Percentiles rank a stretch among this genome's conserved stretches.
Evolutionary conservation across 768 basidiomycete genomes (phyloP).

Genomic region (Kwoniella shandongensis): DNA sequence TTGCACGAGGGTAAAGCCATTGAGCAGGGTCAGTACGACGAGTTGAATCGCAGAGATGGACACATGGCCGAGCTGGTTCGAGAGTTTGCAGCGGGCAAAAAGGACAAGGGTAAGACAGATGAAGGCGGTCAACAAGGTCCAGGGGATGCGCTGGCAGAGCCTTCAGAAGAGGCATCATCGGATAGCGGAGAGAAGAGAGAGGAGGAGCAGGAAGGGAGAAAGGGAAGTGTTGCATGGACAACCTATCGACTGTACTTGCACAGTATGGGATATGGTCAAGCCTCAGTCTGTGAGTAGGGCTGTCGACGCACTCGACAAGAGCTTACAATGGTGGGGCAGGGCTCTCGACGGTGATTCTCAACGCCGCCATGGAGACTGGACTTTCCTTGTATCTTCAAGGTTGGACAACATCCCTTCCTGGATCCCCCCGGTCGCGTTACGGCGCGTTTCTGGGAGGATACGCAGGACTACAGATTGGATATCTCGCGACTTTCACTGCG

Average conservation of each 20-base stretch:
- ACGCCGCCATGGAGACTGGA: conserved; percentile 4
- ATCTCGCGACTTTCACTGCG: conserved; percentile 7
- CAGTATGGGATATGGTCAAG: conserved; percentile 15
- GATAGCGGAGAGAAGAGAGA: neutral
- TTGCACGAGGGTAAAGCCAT: conserved; percentile 16
- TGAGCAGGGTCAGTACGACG: conserved; percentile 25
- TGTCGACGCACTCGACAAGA: neutral
- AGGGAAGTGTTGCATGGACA: conserved; percentile 20
- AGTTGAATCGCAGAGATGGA: conserved; percentile 9
- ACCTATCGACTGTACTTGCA: conserved; percentile 22
- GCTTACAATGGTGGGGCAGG: conserved; percentile 5
- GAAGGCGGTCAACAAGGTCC: neutral
- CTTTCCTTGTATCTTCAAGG: conserved; percentile 26
- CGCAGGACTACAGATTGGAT: conserved; percentile 22
- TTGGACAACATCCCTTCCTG: conserved; percentile 17
- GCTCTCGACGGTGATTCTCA: conserved; percentile 7
- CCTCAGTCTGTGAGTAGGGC: conserved; percentile 8
- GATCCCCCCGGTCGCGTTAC: conserved; percentile 6
- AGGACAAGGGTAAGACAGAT: neutral
- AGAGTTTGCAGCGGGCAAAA: conserved; percentile 7
- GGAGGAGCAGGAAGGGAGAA: neutral
- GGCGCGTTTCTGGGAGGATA: conserved; percentile 30
- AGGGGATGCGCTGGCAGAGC: conserved; percentile 9
- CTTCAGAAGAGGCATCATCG: neutral
- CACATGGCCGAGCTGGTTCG: conserved; percentile 2